These are phyloP conservation scores for Veloboletus limbatus DNA, from an alignment of 1,284 basidiomycete genomes.

Conservation along the genomic window DNA sequence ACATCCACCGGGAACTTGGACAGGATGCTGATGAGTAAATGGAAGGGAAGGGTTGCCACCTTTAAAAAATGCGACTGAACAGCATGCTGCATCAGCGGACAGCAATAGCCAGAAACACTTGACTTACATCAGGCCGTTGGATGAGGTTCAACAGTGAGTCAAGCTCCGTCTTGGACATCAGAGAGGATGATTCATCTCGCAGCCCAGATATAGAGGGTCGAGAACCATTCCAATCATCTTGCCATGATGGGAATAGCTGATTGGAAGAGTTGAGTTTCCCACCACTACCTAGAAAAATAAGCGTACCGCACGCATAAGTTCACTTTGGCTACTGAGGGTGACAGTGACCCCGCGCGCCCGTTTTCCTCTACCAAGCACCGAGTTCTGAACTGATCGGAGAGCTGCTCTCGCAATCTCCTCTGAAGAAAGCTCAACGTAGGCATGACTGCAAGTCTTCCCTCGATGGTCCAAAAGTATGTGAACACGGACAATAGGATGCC, in stretches of 20 bases:
- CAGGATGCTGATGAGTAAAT: conserved; percentile 66
- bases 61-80: conserved; percentile 77
- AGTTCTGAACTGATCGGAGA: conserved; percentile 58
- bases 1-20: conserved; percentile 71
- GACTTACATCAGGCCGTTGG: conserved; percentile 67
- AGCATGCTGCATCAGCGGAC: conserved; percentile 8
- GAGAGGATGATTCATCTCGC: conserved; percentile 52
- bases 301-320: conserved; percentile 72
- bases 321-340: conserved; percentile 71
- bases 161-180: conserved; percentile 65
- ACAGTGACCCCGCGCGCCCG: conserved; percentile 77
- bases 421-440: conserved; percentile 67
- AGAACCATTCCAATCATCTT: conserved; percentile 67
- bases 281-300: neutral
- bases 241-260: conserved; percentile 76
- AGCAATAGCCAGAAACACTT: conserved; percentile 3
- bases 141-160: conserved; percentile 64
- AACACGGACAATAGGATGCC: conserved; percentile 61
- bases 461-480: conserved; percentile 75
- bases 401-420: conserved; percentile 61
- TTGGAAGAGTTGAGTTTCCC: conserved; percentile 8
- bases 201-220: conserved; percentile 63
- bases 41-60: conserved; percentile 74
- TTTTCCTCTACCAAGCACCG: conserved; percentile 71
- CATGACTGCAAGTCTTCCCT: conserved; percentile 79